Evolutionary conservation across 331 rosid genomes (phyloP).

Genomic region (Cydonia oblonga): DNA sequence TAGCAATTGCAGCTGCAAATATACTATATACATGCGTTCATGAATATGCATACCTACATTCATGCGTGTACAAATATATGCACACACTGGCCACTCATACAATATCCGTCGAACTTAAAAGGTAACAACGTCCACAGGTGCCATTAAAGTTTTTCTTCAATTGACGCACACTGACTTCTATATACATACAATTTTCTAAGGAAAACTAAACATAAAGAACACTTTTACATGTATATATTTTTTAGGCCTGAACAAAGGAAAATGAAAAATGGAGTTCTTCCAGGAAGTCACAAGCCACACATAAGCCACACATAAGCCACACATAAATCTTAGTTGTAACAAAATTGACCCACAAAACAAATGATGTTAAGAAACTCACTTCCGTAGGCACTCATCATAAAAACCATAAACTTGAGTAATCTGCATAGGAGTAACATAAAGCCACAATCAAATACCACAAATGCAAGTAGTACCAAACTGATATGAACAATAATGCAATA

Average conservation of each 20-base stretch:
- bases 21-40: neutral
- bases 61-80: neutral
- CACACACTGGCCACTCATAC: neutral
- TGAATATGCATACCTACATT: neutral
- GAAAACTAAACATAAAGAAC: neutral
- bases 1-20: neutral
- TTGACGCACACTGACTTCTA: neutral
- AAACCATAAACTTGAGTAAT: constrained; percentile 98
- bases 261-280: neutral
- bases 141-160: neutral
- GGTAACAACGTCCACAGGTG: neutral
- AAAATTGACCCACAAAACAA: neutral
- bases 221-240: neutral
- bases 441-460: constrained; percentile 4
- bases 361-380: constrained; percentile 46
- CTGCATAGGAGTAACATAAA: constrained; percentile 38
- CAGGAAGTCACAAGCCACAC: neutral
- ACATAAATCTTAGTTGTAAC: neutral
- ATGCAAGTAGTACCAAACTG: neutral
- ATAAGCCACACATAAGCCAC: no score
- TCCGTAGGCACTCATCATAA: constrained; percentile 90
- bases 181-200: neutral
- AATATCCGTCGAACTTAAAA: neutral
- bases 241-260: neutral
- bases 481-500: neutral